Base-by-base conservation (phyloP, 2,329 filamentous ascomycete species). In the Didymella arachidicola region DNA sequence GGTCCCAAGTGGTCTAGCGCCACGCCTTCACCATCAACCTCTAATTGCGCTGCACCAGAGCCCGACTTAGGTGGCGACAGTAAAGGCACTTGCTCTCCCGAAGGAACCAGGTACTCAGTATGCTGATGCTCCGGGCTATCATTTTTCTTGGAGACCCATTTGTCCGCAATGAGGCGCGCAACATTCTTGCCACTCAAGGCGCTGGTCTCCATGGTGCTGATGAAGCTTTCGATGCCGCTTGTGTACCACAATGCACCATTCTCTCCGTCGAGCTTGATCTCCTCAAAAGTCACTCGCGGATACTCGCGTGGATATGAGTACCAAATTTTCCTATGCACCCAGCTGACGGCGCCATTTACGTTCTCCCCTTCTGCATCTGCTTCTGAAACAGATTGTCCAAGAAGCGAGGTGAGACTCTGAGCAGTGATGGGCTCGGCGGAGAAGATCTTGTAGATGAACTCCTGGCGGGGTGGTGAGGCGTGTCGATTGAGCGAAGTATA, bases 141-240 rank as follows among this genome's bases (percentile, higher is more conserved):
- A 2, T 10, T 46, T 44, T 65, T 55, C 34, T 36, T 48, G 3
- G 11, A 49, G 63, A 75, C 70, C 75, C 83, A 86, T 50, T 85
- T 85, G 68, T 93, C 86, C 0, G 87, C 82, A 44, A 94, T 81
- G 53, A 95, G 78, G 62, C 82, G 83, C 8, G 91, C 92, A 19
- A 95, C 88, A 72, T 95, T 95, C 84, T 86, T 92, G 0, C 95
- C 95, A 87, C 95, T 95, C 66, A 98, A 78, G 1, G 92, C 90
- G 74, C 89, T 97, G 7, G 95, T 97, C 81, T 99, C 95, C 95
- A 99, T 98, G 0, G 93, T 97, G 10, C 90, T 95, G 66, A 98
- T 96, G 74, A 99, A 97, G 66, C 89, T 89, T 79, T 98, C 94
- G 42, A 98, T 96, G 0, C 84, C 84, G 51, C 82, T 81, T 5